Percentiles rank a stretch among this genome's conserved stretches.
These are phyloP conservation scores for Zygosaccharomyces gambellarensis DNA, from an alignment of 805 yeast genomes.

Conservation along the genomic window DNA sequence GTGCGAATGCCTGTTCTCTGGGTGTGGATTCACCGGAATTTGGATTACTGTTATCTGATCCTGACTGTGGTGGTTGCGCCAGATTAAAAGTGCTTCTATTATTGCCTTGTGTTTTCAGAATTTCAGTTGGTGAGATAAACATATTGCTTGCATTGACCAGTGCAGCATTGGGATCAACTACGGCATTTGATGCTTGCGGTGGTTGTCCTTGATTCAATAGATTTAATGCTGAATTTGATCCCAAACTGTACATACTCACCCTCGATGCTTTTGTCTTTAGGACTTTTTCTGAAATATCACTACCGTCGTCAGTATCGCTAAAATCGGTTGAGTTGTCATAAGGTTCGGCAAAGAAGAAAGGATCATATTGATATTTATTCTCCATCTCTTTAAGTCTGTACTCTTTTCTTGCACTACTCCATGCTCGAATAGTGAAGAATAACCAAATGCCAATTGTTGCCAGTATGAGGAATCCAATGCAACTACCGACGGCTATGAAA, in stretches of 20 bases:
- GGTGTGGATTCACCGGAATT: slow-evolving; percentile 14
- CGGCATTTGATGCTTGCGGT: slow-evolving; percentile 2
- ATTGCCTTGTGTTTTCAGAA: slow-evolving; percentile 27
- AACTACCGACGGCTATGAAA: slow-evolving; percentile 70
- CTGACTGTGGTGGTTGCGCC: slow-evolving; percentile 1
- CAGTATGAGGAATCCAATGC: slow-evolving; percentile 50
- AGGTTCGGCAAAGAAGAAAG: slow-evolving; percentile 15
- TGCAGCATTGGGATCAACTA: slow-evolving; percentile 3
- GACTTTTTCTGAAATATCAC: slow-evolving; percentile 25
- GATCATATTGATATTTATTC: slow-evolving; percentile 19
- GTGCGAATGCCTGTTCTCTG: slow-evolving; percentile 9
- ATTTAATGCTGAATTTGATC: slow-evolving; percentile 31
- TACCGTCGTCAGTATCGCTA: slow-evolving; percentile 19
- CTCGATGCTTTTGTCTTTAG: slow-evolving; percentile 21
- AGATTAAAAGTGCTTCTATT: slow-evolving; percentile 8
- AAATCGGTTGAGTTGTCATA: slow-evolving; percentile 22
- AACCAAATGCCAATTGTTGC: slow-evolving; percentile 23
- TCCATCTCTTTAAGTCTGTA: slow-evolving; percentile 19
- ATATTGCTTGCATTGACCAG: slow-evolving; percentile 37
- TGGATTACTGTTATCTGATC: slow-evolving; percentile 5
- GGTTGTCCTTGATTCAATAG: slow-evolving; percentile 19
- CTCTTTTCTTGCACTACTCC: slow-evolving; percentile 30
- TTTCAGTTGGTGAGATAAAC: slow-evolving; percentile 50
- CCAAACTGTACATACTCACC: slow-evolving; percentile 30
- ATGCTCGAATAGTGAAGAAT: slow-evolving; percentile 22